Conservation (phyloP, 2,329 filamentous ascomycete species). For the Stemphylium lycopersici region DNA sequence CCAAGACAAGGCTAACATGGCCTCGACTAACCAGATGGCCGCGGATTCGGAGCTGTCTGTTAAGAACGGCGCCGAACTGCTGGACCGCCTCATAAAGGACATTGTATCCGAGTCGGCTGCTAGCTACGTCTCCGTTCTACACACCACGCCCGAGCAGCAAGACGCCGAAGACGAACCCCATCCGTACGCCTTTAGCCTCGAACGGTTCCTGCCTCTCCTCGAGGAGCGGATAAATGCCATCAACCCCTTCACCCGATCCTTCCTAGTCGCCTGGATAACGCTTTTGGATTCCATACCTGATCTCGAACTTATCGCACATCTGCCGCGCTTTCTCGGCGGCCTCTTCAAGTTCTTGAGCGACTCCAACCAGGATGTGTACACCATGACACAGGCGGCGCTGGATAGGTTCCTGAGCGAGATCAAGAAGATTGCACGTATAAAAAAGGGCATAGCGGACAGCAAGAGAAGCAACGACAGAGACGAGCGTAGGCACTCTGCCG, state of each 20-base stretch:
- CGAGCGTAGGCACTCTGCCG: slow-evolving; percentile 72
- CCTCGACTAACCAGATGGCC: slow-evolving; percentile 68
- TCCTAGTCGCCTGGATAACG: slow-evolving; percentile 95
- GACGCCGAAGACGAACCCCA: slow-evolving; percentile 27
- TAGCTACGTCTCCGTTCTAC: slow-evolving; percentile 89
- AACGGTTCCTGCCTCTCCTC: slow-evolving; percentile 87
- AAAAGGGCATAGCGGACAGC: slow-evolving; percentile 89
- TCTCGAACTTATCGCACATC: slow-evolving; percentile 87
- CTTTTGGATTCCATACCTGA: slow-evolving; percentile 96
- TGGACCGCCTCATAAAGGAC: slow-evolving; percentile 94
- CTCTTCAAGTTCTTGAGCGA: slow-evolving; percentile 92
- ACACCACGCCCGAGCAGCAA: slow-evolving; percentile 62
- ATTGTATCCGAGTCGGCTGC: slow-evolving; percentile 95
- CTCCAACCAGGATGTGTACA: slow-evolving; percentile 90
- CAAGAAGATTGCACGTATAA: slow-evolving; percentile 89
- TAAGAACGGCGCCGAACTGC: slow-evolving; percentile 94
- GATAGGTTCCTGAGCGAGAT: slow-evolving; percentile 94
- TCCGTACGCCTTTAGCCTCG: slow-evolving; percentile 77
- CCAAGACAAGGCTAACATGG: slow-evolving; percentile 25
- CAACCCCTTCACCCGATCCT: slow-evolving; percentile 92
- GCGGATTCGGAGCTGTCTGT: slow-evolving; percentile 96
- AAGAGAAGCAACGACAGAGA: slow-evolving; percentile 70
- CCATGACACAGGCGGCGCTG: slow-evolving; percentile 84
- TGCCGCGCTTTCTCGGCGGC: slow-evolving; percentile 89
- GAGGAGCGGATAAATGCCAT: slow-evolving; percentile 94